These are phyloP conservation scores for Globisporangium emineosum DNA, from an alignment of 352 stramenopile species.

Conservation along the genomic window DNA sequence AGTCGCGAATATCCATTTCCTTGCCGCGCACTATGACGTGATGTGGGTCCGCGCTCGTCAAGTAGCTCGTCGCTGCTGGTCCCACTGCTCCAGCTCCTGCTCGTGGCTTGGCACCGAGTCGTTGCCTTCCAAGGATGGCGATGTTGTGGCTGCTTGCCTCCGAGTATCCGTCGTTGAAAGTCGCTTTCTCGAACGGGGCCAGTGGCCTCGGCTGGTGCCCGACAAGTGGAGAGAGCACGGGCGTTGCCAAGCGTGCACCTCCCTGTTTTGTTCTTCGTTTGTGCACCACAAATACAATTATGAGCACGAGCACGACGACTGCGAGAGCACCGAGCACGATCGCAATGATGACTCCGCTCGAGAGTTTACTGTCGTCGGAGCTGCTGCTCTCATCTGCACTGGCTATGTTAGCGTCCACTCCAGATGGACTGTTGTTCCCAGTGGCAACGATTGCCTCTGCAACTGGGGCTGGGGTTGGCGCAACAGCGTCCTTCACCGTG, in stretches of 20 bases:
- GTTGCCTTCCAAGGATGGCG: neutral
- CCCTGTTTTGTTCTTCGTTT: neutral
- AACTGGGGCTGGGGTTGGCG: neutral
- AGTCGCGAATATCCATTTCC: constrained; percentile 33
- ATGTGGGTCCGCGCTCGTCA: constrained; percentile 7
- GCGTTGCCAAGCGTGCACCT: neutral
- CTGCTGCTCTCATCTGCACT: neutral
- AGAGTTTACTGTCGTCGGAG: constrained; percentile 7
- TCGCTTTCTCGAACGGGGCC: constrained; percentile 14
- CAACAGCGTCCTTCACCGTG: constrained; percentile 16
- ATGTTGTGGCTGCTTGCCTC: constrained; percentile 2
- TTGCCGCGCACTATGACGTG: neutral
- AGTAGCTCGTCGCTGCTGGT: constrained; percentile 2
- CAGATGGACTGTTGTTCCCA: neutral
- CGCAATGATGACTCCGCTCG: neutral
- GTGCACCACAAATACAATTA: constrained; percentile 6
- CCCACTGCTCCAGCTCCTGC: neutral
- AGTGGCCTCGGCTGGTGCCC: neutral
- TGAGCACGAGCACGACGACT: constrained; percentile 7
- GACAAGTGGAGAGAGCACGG: neutral
- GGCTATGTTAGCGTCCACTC: neutral
- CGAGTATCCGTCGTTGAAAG: constrained; percentile 14
- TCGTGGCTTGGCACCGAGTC: constrained; percentile 9
- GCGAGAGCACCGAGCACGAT: constrained; percentile 9
- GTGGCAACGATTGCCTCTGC: neutral